Conservation (phyloP, 768 basidiomycete species). For the Serendipita sp. region DNA sequence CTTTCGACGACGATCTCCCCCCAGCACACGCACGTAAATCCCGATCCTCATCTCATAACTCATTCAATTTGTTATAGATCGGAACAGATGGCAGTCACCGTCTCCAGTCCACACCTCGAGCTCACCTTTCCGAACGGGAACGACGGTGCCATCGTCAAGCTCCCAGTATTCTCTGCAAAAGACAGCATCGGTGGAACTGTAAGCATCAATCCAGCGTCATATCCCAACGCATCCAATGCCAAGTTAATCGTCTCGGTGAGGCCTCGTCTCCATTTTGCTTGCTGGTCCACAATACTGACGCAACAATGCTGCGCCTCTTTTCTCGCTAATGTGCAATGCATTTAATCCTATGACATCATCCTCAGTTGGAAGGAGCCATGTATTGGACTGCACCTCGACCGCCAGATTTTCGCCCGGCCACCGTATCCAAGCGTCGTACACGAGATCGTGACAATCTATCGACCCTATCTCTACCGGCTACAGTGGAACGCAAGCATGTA, state of each 20-base stretch:
- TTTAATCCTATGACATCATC: not conserved
- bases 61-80: not conserved
- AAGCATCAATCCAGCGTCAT: constrained; percentile 2
- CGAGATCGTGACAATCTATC: constrained; percentile 2
- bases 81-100: constrained; percentile 1
- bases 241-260: constrained; percentile 2
- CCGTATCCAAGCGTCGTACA: not conserved
- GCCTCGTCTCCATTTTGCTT: no score
- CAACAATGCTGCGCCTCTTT: no score
- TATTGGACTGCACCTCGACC: constrained; percentile 1
- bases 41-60: not conserved
- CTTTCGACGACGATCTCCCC: not conserved
- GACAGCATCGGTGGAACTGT: constrained; percentile 6
- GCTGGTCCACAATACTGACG: no score
- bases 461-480: not conserved
- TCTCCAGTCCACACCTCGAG: not conserved
- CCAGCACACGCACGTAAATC: not conserved
- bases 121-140: constrained; percentile 6
- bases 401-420: not conserved
- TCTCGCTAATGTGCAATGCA: not conserved
- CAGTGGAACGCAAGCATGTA: not conserved
- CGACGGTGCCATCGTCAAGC: not conserved
- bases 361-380: not conserved
- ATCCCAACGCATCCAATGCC: not conserved
- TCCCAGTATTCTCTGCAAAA: not conserved